Evolutionary conservation across 352 stramenopile species (phyloP).

Genomic region (Globisporangium nunn): DNA sequence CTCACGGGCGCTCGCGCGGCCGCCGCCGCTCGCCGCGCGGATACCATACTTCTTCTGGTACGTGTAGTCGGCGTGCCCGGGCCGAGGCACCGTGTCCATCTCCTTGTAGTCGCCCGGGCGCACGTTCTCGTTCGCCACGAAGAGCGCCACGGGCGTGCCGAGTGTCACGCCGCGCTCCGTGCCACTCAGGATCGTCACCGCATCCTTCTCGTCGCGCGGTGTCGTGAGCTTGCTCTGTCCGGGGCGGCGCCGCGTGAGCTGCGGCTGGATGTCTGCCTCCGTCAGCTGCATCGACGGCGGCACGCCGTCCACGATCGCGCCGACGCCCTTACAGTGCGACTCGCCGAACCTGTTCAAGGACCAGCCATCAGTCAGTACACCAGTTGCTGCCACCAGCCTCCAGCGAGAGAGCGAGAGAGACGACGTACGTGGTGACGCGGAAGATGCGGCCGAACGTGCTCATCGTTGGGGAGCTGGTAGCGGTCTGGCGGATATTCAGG

Average conservation of each 20-base stretch:
- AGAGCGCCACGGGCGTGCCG: constrained; percentile 95
- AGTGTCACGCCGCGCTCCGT: constrained; percentile 92
- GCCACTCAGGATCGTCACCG: constrained; percentile 96
- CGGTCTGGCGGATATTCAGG: neutral
- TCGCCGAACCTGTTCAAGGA: constrained; percentile 88
- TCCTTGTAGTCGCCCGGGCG: constrained; percentile 95
- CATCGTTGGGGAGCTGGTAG: constrained; percentile 29
- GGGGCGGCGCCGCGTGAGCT: constrained; percentile 95
- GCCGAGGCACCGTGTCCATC: constrained; percentile 89
- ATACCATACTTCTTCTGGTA: constrained; percentile 99
- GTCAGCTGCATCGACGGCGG: constrained; percentile 94
- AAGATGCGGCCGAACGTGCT: constrained; percentile 96
- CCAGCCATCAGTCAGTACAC: neutral
- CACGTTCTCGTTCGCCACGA: constrained; percentile 98
- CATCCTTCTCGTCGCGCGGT: constrained; percentile 96
- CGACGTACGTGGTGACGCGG: constrained; percentile 91
- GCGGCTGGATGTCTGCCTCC: constrained; percentile 94
- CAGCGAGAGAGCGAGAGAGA: neutral
- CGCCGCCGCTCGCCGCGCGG: constrained; percentile 93
- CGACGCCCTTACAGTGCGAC: constrained; percentile 97
- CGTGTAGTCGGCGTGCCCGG: constrained; percentile 97
- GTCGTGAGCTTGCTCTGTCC: constrained; percentile 98
- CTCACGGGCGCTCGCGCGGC: constrained; percentile 93
- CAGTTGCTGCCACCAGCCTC: neutral
- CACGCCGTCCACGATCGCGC: constrained; percentile 96